phyloP scores from a whole-genome alignment of 495 filamentous ascomycete genomes.

The Penicillium antarcticum region DNA sequence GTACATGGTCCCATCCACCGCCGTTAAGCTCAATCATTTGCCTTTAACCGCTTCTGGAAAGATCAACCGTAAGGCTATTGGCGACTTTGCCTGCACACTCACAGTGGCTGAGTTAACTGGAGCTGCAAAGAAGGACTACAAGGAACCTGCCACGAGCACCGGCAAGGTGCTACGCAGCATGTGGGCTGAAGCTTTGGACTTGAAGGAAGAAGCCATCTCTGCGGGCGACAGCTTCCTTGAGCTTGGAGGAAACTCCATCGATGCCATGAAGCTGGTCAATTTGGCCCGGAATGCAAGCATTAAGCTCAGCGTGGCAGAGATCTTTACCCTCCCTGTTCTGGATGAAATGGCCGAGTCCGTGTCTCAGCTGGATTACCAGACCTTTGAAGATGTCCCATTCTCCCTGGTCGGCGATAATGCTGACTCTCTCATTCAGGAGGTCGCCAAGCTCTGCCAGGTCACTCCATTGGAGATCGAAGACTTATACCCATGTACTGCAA shows the following conservation, averaged over 20 bases:
- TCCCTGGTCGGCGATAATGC: constrained; percentile 11
- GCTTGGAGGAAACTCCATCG: constrained; percentile 56
- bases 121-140: constrained; percentile 8
- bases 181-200: constrained; percentile 31
- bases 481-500: constrained; percentile 27
- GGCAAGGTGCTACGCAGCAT: constrained; percentile 31
- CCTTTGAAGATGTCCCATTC: constrained; percentile 1
- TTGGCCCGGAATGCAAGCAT: constrained; percentile 4
- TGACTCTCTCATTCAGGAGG: constrained; percentile 14
- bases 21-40: constrained; percentile 46
- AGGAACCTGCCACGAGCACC: constrained; percentile 1
- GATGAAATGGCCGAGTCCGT: constrained; percentile 32
- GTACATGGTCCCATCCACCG: constrained; percentile 55
- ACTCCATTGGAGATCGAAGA: constrained; percentile 20
- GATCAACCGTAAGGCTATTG: constrained; percentile 48
- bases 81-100: constrained; percentile 9
- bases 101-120: constrained; percentile 9
- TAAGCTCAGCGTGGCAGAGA: constrained; percentile 15
- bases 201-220: constrained; percentile 27
- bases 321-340: constrained; percentile 33
- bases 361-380: constrained; percentile 10
- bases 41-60: constrained; percentile 50
- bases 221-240: constrained; percentile 50
- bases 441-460: constrained; percentile 8
- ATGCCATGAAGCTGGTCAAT: constrained; percentile 39